Evolutionary conservation across 257 asterid genomes (phyloP).

Genomic region (Rubia yunnanensis): DNA sequence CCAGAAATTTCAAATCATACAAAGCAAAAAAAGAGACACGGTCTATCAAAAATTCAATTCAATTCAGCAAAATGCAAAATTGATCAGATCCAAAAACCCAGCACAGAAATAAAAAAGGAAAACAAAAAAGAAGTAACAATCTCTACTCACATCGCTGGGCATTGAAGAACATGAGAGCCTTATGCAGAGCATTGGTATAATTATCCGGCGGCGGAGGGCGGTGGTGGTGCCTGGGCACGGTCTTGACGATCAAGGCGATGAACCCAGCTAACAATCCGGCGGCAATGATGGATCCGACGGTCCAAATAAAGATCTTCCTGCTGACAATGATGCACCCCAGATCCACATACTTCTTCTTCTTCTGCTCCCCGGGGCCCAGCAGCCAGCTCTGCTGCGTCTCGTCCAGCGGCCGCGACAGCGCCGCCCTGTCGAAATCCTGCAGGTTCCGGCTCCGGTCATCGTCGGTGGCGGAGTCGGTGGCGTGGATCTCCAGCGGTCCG

Average conservation of each 20-base stretch:
- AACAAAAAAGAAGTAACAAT: background rate
- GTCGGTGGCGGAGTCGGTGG: conserved; percentile 93
- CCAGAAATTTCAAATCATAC: background rate
- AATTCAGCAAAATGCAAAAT: background rate
- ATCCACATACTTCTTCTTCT: conserved; percentile 97
- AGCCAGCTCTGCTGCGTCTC: conserved; percentile 99
- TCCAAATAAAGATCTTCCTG: conserved; percentile 84
- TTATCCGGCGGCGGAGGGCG: conserved; percentile 81
- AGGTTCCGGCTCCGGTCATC: conserved; percentile 90
- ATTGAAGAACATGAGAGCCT: conserved; percentile 92
- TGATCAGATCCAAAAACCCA: conserved; percentile 9
- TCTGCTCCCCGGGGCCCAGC: conserved; percentile 88
- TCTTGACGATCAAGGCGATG: conserved; percentile 71
- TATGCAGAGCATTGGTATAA: conserved; percentile 72
- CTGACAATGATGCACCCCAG: conserved; percentile 91
- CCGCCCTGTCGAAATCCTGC: conserved; percentile 85
- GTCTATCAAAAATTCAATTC: background rate
- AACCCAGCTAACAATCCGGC: conserved; percentile 71
- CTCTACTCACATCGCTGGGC: conserved; percentile 77
- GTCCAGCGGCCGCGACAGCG: conserved; percentile 78
- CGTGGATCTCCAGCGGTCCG: conserved; percentile 85
- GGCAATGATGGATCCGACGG: conserved; percentile 58
- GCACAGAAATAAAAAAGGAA: background rate
- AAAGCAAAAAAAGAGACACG: background rate
- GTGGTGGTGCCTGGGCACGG: conserved; percentile 70